These are phyloP conservation scores for Glonium stellatum DNA, from an alignment of 495 filamentous ascomycete genomes.

Conservation along the genomic window DNA sequence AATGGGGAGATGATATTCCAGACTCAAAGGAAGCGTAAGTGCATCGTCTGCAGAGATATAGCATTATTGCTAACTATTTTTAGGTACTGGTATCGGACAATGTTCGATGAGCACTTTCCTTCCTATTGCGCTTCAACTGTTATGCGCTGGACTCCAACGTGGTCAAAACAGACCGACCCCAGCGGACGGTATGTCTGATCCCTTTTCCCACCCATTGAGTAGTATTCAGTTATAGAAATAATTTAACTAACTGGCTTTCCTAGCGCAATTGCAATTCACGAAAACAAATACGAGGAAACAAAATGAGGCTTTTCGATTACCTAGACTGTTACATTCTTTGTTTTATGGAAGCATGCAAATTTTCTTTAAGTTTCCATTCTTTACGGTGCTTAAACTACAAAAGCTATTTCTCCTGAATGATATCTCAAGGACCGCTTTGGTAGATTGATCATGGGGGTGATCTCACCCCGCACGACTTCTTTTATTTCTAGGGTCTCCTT, in stretches of 20 bases:
- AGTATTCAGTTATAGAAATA: neutral
- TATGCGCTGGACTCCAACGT: slow-evolving; percentile 95
- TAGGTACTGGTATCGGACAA: slow-evolving; percentile 73
- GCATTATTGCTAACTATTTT: slow-evolving; percentile 44
- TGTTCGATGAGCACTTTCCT: slow-evolving; percentile 99
- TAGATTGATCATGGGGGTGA: neutral
- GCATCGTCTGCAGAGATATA: slow-evolving; percentile 15
- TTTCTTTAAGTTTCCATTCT: neutral
- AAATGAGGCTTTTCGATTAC: neutral
- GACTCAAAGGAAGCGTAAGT: slow-evolving; percentile 86
- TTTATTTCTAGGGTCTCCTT: no score
- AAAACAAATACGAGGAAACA: slow-evolving; percentile 25
- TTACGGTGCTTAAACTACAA: neutral
- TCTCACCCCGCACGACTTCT: neutral
- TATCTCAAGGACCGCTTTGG: neutral
- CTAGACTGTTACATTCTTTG: neutral
- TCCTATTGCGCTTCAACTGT: slow-evolving; percentile 84
- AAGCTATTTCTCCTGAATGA: neutral
- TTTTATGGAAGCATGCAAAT: neutral
- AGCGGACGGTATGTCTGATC: slow-evolving; percentile 67
- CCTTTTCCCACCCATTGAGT: neutral
- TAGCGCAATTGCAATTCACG: slow-evolving; percentile 29
- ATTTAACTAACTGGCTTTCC: neutral
- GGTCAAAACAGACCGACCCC: slow-evolving; percentile 92
- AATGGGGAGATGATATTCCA: slow-evolving; percentile 87